Evolutionary conservation across 1,139 yeast genomes (phyloP), one percentile per base, ranked within the genome.

Genomic region (Zygosaccharomyces sapae): DNA sequence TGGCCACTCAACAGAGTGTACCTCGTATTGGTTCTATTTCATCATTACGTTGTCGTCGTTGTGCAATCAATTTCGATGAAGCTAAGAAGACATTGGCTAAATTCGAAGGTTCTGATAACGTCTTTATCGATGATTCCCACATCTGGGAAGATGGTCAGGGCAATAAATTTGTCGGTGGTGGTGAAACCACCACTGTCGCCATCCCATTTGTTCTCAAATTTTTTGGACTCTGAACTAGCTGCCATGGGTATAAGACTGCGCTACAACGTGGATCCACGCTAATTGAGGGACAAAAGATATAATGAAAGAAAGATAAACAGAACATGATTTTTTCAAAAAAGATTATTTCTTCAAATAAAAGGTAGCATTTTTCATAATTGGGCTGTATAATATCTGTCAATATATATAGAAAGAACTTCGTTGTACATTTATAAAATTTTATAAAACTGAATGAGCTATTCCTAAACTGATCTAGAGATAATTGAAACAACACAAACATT

Each of bases 141-240:
- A 79, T 86, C 42, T 92, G 99, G 99, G 97, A 90, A 72, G 98
- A 92, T 67, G 97, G 97, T 13, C 89, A 83, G 61, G 97, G 98
- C 44, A 84, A 80, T 66, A 81, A 83, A 66, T 92, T 84, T 66
- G 83, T 81, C 48, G 98, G 98, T 48, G 99, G 99, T 62, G 83
- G 80, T 52, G 77, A 90, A 55, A 88, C 96, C 25, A 83, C 97
- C 2, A 86, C 96, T 0, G 95, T 92, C 55, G 97, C 97, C 38
- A 85, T 94, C 67, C 99, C 99, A 49, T 92, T 89, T 67, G 98
- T 92, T 35, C 79, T 94, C 75, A 86, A 90, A 67, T n/a, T 92
- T 92, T 67, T 76, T 92, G 67, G 97, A 92, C 63, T 87, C 96
- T 27, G 99, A 92, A 69, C 77, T 92, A 59, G 82, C 95, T 12